Conservation (phyloP, 2,329 filamentous ascomycete species). For the Xylaria digitata region DNA sequence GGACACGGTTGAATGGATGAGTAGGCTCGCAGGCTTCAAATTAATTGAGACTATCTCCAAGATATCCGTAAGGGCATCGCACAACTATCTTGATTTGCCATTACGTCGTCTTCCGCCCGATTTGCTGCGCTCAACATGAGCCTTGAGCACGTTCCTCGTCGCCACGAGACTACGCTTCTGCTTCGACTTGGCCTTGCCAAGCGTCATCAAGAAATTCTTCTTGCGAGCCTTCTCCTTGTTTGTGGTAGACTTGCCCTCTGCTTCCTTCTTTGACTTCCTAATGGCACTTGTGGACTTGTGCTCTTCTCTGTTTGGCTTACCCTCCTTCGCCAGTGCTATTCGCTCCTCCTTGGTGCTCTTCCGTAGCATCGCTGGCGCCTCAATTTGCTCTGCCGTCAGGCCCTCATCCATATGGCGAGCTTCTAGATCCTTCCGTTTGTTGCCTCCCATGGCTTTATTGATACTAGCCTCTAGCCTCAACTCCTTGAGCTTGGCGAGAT, state of each 20-base stretch:
- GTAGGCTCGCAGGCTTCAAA: background rate
- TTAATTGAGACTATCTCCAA: background rate
- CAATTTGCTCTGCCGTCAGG: slow-evolving; percentile 90
- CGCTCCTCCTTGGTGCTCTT: slow-evolving; percentile 92
- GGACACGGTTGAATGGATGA: background rate
- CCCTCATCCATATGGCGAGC: slow-evolving; percentile 84
- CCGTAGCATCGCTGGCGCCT: slow-evolving; percentile 82
- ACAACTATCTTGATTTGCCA: slow-evolving; percentile 45
- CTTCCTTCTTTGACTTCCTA: slow-evolving; percentile 86
- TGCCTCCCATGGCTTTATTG: slow-evolving; percentile 67
- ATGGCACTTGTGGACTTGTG: slow-evolving; percentile 89
- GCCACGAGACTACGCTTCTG: slow-evolving; percentile 93
- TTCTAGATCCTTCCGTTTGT: slow-evolving; percentile 61
- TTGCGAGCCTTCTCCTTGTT: slow-evolving; percentile 96
- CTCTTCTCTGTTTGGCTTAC: slow-evolving; percentile 79
- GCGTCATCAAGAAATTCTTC: slow-evolving; percentile 99
- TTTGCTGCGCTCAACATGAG: slow-evolving; percentile 85
- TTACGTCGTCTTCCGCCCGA: slow-evolving; percentile 86
- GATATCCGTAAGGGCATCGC: background rate
- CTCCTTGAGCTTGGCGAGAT: slow-evolving; percentile 93
- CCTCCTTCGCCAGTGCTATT: slow-evolving; percentile 82
- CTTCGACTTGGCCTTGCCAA: slow-evolving; percentile 95
- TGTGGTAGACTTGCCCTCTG: slow-evolving; percentile 93
- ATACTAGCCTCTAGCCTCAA: slow-evolving; percentile 80
- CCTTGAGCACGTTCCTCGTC: slow-evolving; percentile 81